Percentiles rank a stretch among this genome's conserved stretches.
phyloP scores from a whole-genome alignment of 345 rosid genomes.

The Turnera subulata region DNA sequence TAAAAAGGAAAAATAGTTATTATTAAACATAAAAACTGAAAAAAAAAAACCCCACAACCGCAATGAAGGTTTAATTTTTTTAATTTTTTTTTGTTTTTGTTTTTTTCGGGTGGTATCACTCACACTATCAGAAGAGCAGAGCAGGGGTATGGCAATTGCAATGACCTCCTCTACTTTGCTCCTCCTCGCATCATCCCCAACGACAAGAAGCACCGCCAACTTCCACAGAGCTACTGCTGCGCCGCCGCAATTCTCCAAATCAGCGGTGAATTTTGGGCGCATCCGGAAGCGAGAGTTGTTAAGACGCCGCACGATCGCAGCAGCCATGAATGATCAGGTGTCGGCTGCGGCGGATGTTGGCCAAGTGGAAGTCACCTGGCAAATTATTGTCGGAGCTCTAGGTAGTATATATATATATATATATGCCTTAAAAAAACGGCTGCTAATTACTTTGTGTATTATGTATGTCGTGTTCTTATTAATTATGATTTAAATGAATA shows the following conservation, averaged over 20 bases:
- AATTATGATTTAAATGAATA: not conserved
- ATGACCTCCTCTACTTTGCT: constrained; percentile 23
- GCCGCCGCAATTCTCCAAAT: constrained; percentile 19
- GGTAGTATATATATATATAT: constrained; percentile 27
- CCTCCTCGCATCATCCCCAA: constrained; percentile 13
- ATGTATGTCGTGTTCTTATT: too few relatives aligned
- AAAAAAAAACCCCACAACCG: not conserved
- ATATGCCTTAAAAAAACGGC: too few relatives aligned
- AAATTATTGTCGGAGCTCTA: constrained; percentile 62
- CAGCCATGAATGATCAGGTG: constrained; percentile 32
- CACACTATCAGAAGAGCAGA: too few relatives aligned
- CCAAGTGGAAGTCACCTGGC: constrained; percentile 62
- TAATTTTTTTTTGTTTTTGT: not conserved
- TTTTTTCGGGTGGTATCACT: not conserved
- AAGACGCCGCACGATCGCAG: constrained; percentile 16
- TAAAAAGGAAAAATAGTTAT: too few relatives aligned
- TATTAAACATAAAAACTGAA: not conserved
- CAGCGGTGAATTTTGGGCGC: constrained; percentile 19
- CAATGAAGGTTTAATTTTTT: too few relatives aligned
- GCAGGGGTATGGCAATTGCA: constrained; percentile 41
- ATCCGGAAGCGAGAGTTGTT: constrained; percentile 13
- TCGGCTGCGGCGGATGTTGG: constrained; percentile 36
- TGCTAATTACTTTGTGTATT: too few relatives aligned
- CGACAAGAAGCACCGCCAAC: too few relatives aligned
- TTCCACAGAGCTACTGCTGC: constrained; percentile 7